phyloP scores from a whole-genome alignment of 805 yeast species.

The Kluyveromyces wickerhamii region DNA sequence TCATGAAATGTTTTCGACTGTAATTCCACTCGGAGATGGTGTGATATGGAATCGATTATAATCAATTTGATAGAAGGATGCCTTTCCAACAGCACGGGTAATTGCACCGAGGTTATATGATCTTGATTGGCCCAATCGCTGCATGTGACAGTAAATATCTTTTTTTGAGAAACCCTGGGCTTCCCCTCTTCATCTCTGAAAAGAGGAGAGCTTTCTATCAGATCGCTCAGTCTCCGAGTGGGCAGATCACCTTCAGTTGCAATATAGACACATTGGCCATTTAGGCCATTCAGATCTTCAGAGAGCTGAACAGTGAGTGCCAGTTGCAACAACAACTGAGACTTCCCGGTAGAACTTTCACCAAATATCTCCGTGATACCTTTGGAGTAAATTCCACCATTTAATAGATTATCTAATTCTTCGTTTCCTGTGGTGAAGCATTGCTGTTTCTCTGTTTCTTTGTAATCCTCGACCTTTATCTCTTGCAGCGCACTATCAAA shows the following conservation, averaged over 20 bases:
- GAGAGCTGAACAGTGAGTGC: constrained; percentile 52
- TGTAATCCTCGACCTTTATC: constrained; percentile 4
- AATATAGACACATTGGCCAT: constrained; percentile 53
- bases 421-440: constrained; percentile 47
- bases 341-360: constrained; percentile 78
- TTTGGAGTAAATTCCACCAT: constrained; percentile 51
- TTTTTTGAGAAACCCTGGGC: constrained; percentile 29
- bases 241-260: constrained; percentile 72
- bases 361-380: constrained; percentile 73
- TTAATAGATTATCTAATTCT: constrained; percentile 39
- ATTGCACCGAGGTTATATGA: constrained; percentile 59
- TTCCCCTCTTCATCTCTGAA: constrained; percentile 25
- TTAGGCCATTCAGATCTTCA: constrained; percentile 39
- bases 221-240: constrained; percentile 52
- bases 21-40: constrained; percentile 63
- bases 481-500: constrained; percentile 6
- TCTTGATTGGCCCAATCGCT: constrained; percentile 66
- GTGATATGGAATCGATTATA: constrained; percentile 76
- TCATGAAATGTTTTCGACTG: constrained; percentile 32
- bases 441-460: constrained; percentile 6
- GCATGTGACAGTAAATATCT: constrained; percentile 49
- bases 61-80: constrained; percentile 42
- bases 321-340: constrained; percentile 67
- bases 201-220: constrained; percentile 25
- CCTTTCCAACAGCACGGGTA: constrained; percentile 47